Base-by-base conservation (phyloP, 1,139 yeast genomes). In the Debaryomyces coudertii region DNA sequence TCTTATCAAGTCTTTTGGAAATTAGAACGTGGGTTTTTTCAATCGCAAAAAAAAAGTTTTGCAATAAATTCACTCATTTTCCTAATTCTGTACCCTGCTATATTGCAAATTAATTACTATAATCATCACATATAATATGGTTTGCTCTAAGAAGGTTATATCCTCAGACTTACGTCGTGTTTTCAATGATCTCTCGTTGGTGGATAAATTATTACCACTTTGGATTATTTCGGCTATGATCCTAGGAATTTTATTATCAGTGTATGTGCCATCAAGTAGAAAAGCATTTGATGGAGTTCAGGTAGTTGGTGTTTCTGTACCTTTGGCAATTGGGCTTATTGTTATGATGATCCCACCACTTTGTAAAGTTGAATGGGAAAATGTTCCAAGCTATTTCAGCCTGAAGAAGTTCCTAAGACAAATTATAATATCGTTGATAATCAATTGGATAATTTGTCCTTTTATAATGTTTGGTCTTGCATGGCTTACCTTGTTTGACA, bases 261-360 rank as follows among this genome's bases (percentile, higher is more conserved):
- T 66, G 9, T 68, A 64, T 46, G 71, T 57, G 7, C 73, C 73
- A 0, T 45, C 56, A 2, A 53, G 65, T n/a, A 54, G 69, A 46
- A 43, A 53, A 8, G 68, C 66, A 1, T 68, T 71, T 44, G 55
- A 63, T 25, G 63, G 69, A 2, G 61, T 62, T 2, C 50, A 61
- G 34, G 51, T 77, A 12, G 54, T 65, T 47, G 48, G 65, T 7
- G 76, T 71, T 2, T 63, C 73, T 0, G 53, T 76, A 7, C 85
- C 85, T 0, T 60, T 80, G 23, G 79, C 81, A 1, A 61, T 79
- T 7, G 85, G 85, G 0, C 58, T 80, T 47, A 66, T 81, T 12
- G 67, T 77, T 12, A 81, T 81, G 85, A 80, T 81, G 82, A 65
- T 76, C 14, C 85, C 85, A 2, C 82, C 82, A 7, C 61, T 81